Evolutionary conservation across 768 basidiomycete genomes (phyloP).

Genomic region (Pleurotus platypus): DNA sequence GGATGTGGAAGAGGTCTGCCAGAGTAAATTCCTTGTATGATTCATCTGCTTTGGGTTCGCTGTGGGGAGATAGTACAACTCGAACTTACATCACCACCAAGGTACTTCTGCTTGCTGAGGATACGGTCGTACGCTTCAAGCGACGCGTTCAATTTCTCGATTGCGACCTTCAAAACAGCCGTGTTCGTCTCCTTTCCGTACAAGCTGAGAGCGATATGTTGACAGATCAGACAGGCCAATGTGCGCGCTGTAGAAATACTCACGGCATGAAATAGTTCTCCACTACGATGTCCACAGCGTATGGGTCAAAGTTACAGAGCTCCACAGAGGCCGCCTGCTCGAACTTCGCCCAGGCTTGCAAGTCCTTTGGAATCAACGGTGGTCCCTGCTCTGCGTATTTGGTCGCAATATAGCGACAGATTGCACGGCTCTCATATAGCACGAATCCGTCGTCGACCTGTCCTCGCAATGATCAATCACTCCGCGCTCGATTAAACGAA

Average conservation of each 20-base stretch:
- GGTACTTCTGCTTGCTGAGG: constrained; percentile 51
- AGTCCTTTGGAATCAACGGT: constrained; percentile 41
- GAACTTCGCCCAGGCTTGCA: constrained; percentile 37
- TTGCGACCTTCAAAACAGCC: constrained; percentile 20
- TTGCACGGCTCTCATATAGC: constrained; percentile 62
- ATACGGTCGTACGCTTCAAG: constrained; percentile 56
- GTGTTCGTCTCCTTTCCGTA: constrained; percentile 26
- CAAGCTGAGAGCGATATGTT: constrained; percentile 6
- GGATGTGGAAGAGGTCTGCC: constrained; percentile 57
- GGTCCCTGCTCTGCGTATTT: constrained; percentile 54
- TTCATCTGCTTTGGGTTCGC: not conserved
- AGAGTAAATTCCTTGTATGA: constrained; percentile 38
- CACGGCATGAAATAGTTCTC: constrained; percentile 56
- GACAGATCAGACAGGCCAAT: not conserved
- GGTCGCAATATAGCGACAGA: constrained; percentile 52
- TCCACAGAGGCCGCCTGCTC: constrained; percentile 55
- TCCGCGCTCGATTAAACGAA: not conserved
- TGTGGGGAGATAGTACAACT: not conserved
- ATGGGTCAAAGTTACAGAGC: constrained; percentile 47
- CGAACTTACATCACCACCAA: constrained; percentile 48
- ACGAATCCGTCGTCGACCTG: constrained; percentile 62
- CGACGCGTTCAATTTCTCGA: constrained; percentile 29
- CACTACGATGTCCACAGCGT: constrained; percentile 32
- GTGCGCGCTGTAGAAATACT: constrained; percentile 10
- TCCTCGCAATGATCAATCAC: not conserved